Evolutionary conservation across 2,329 filamentous ascomycete species (phyloP).

Genomic region (Penicillium aurantiogriseum): DNA sequence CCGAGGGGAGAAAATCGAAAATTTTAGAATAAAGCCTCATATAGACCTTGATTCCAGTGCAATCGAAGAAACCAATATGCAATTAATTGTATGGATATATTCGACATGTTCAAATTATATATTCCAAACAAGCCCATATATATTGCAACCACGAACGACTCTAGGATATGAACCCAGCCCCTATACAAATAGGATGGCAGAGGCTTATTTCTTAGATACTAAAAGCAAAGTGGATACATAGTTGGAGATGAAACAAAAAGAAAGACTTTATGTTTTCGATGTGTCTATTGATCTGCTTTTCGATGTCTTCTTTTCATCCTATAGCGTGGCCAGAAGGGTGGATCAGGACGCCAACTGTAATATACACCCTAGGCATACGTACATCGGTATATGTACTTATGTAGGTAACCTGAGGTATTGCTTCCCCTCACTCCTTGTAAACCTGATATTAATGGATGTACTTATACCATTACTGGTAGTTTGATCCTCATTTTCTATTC

Average conservation of each 20-base stretch:
- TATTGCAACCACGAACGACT: not conserved
- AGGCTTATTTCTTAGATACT: too few species aligned
- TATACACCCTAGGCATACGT: too few species aligned
- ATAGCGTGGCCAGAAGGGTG: too few species aligned
- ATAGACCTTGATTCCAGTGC: not conserved
- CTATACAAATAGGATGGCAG: not conserved
- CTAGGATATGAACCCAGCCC: not conserved
- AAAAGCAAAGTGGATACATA: too few species aligned
- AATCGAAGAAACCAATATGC: not conserved
- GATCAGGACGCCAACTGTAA: not conserved
- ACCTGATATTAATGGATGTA: not conserved
- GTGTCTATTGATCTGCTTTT: too few species aligned
- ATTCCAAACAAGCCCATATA: not conserved
- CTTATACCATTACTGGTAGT: not conserved
- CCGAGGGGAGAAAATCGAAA: not conserved
- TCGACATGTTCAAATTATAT: not conserved
- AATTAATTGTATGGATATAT: not conserved
- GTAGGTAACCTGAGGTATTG: not conserved
- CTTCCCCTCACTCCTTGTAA: not conserved
- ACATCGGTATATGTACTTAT: not conserved
- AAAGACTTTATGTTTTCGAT: too few species aligned
- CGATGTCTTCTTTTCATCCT: too few species aligned
- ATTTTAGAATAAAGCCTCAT: too few species aligned
- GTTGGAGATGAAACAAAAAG: too few species aligned
- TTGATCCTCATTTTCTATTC: not conserved